Base-by-base conservation (phyloP, 345 rosid genomes). In the Microthlaspi erraticum region DNA sequence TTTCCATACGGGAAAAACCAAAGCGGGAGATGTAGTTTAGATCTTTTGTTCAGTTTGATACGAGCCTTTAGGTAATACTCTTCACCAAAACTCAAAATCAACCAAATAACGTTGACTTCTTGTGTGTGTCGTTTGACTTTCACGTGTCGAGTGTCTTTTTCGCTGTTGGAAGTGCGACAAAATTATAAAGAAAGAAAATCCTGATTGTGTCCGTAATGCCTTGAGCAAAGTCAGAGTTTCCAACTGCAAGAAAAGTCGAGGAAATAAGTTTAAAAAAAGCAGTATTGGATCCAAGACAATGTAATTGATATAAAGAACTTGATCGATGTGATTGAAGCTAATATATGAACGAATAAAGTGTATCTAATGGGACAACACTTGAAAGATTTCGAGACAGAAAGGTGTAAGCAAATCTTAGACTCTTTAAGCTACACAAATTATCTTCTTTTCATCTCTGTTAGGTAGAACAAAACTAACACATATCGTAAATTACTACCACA, bases 171-270 rank as follows among this genome's bases (percentile, higher is more conserved):
- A 41, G 59, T 41, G 52, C 50, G 59, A 46, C 77, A 64, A 64
- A 38, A 32, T 5, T 17, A 19, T 41, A 57, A 55, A 36, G 64
- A 32, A 36, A 72, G 64, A 62, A 36, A 64, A 72, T 45, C 57
- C 45, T 58, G 58, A 11, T 23, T n/a, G 48, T 42, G 54, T 53
- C 56, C 37, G 18, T 63, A 72, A 48, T 73, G 72, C 66, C 66
- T 57, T 50, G 66, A 39, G 66, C 72, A 73, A 73, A 66, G 77
- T 73, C 77, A 73, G 77, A 73, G 61, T 58, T 73, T 66, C 37
- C 77, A 73, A 66, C 77, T 66, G 72, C 72, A 65, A 57, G 45
- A 56, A 64, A 73, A 64, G 54, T 61, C 54, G 61, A 51, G 44
- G 9, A 61, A 61, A 41, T 51, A 23, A 70, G 50, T n/a, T n/a